Percentiles rank a stretch among this genome's conserved stretches.
phyloP scores from a whole-genome alignment of 768 basidiomycete species.

The Mycena capillaripes region DNA sequence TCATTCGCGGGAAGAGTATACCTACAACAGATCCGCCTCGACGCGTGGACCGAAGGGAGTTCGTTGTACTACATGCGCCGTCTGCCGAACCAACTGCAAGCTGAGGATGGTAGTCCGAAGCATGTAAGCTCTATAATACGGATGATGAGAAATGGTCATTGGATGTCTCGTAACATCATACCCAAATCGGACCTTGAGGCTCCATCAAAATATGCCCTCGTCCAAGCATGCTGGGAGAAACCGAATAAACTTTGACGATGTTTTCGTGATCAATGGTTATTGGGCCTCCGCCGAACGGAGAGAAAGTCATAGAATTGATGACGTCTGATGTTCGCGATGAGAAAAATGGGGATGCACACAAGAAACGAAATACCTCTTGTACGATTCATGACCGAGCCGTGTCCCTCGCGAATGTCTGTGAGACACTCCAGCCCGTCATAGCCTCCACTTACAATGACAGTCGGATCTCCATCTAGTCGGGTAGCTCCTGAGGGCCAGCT shows the following conservation, averaged over 20 bases:
- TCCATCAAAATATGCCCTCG: conserved; percentile 80
- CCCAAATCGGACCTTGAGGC: conserved; percentile 88
- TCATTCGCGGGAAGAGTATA: conserved; percentile 21
- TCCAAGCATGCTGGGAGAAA: conserved; percentile 81
- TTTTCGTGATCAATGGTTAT: conserved; percentile 90
- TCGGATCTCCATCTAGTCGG: conserved; percentile 70
- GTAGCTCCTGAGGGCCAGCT: conserved; percentile 60
- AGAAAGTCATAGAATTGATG: conserved; percentile 76
- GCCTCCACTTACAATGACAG: conserved; percentile 81
- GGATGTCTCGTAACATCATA: conserved; percentile 47
- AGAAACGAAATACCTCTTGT: conserved; percentile 70
- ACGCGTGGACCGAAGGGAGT: conserved; percentile 75
- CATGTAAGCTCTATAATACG: conserved; percentile 68
- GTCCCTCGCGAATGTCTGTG: conserved; percentile 82
- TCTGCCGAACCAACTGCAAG: conserved; percentile 87
- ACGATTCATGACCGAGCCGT: conserved; percentile 78
- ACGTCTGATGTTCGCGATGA: conserved; percentile 64
- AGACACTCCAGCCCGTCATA: conserved; percentile 85
- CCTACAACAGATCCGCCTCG: conserved; percentile 81
- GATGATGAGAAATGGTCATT: background rate
- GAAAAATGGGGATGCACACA: background rate
- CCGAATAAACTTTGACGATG: conserved; percentile 79
- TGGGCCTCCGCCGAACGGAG: conserved; percentile 75
- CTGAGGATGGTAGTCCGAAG: conserved; percentile 91
- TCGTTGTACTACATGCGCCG: conserved; percentile 84